Evolutionary conservation across 1,139 yeast genomes (phyloP).

Genomic region (Pichia sp.): DNA sequence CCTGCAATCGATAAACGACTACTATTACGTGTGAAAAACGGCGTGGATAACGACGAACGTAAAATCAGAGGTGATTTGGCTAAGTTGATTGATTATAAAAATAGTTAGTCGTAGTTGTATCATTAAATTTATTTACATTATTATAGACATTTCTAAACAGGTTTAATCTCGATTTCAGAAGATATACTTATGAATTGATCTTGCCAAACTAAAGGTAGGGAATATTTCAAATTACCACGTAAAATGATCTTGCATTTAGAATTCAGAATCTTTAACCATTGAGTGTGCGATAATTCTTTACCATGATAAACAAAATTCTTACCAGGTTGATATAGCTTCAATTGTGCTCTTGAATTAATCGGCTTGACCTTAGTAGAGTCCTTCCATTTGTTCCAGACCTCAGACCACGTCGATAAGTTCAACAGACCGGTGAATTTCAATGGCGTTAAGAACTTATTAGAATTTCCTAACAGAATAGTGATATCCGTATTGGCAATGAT

Average conservation of each 20-base stretch:
- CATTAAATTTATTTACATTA: not conserved
- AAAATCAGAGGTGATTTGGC: constrained; percentile 29
- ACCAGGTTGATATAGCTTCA: constrained; percentile 75
- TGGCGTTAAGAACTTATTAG: constrained; percentile 65
- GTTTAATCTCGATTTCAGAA: constrained; percentile 23
- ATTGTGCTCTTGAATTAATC: constrained; percentile 56
- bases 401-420: constrained; percentile 21
- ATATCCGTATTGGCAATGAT: constrained; percentile 15
- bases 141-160: no score
- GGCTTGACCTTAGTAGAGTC: constrained; percentile 43
- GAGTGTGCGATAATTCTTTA: constrained; percentile 32
- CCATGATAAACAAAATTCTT: constrained; percentile 46
- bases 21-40: constrained; percentile 34
- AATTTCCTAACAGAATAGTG: constrained; percentile 76
- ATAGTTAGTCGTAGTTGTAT: no score
- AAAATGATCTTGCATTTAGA: constrained; percentile 81
- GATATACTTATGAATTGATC: constrained; percentile 31
- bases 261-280: constrained; percentile 75
- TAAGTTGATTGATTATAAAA: constrained; percentile 21
- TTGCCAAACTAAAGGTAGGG: constrained; percentile 51
- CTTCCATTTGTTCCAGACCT: constrained; percentile 41
- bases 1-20: constrained; percentile 47
- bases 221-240: constrained; percentile 77
- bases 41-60: constrained; percentile 17
- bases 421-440: constrained; percentile 60